These are phyloP conservation scores for Cordyceps militaris DNA, from an alignment of 2,329 filamentous ascomycete genomes.

Conservation along the genomic window DNA sequence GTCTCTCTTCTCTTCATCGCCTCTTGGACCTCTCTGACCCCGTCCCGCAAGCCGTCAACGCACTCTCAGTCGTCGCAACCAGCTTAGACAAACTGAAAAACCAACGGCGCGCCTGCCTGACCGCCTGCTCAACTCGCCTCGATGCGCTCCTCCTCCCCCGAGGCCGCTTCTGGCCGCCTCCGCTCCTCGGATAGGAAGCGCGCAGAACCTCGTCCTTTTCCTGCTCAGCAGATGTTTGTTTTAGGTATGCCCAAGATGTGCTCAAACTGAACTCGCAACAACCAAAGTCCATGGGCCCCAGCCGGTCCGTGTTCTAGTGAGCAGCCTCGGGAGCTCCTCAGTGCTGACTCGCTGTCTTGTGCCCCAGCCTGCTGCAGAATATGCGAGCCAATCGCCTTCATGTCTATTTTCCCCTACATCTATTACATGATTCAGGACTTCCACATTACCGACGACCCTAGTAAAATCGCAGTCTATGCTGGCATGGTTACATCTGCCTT, in stretches of 20 bases:
- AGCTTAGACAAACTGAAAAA: conserved; percentile 4
- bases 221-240: conserved; percentile 43
- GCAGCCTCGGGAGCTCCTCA: not conserved
- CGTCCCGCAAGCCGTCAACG: not conserved
- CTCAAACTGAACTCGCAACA: not conserved
- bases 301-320: not conserved
- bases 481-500: conserved; percentile 96
- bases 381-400: conserved; percentile 98
- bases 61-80: not conserved
- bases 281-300: not conserved
- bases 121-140: conserved; percentile 16
- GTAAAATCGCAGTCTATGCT: conserved; percentile 82
- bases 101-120: not conserved
- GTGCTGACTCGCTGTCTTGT: conserved; percentile 14
- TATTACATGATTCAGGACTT: conserved; percentile 97
- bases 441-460: conserved; percentile 69
- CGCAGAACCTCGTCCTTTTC: conserved; percentile 27
- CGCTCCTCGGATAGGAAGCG: conserved; percentile 17
- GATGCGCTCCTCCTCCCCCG: conserved; percentile 23
- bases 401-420: conserved; percentile 98
- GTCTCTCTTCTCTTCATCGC: not conserved
- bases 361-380: conserved; percentile 77
- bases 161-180: conserved; percentile 18
- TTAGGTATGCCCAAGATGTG: conserved; percentile 34
- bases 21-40: not conserved